Percentiles rank a stretch among this genome's conserved stretches.
Conservation (phyloP, 371 early-diverging fungal species). For the Mortierella sp. region DNA sequence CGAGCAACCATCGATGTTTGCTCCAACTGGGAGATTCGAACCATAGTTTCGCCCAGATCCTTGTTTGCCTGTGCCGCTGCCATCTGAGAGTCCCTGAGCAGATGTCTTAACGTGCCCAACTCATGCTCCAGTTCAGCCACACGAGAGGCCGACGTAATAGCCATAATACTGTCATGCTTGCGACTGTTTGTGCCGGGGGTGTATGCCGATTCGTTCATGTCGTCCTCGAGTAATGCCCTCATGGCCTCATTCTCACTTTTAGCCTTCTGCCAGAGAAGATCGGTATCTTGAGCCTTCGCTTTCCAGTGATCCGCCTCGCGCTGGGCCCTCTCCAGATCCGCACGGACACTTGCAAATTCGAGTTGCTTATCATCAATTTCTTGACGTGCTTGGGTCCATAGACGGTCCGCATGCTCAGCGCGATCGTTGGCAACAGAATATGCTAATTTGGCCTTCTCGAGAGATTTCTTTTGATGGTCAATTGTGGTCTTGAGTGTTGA, state of each 20-base stretch:
- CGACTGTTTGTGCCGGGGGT: slow-evolving; percentile 26
- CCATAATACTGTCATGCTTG: slow-evolving; percentile 48
- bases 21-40: slow-evolving; percentile 68
- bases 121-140: slow-evolving; percentile 63
- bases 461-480: slow-evolving; percentile 54
- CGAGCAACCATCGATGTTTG: slow-evolving; percentile 66
- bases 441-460: slow-evolving; percentile 56
- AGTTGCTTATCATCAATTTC: slow-evolving; percentile 42
- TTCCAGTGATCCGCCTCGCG: slow-evolving; percentile 44
- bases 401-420: slow-evolving; percentile 52
- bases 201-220: slow-evolving; percentile 28
- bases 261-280: slow-evolving; percentile 49
- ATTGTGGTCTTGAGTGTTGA: slow-evolving; percentile 45
- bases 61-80: slow-evolving; percentile 34
- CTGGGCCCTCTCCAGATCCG: slow-evolving; percentile 36
- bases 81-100: slow-evolving; percentile 48
- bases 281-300: slow-evolving; percentile 41
- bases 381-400: slow-evolving; percentile 53
- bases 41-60: slow-evolving; percentile 63
- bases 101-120: slow-evolving; percentile 36
- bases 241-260: slow-evolving; percentile 46
- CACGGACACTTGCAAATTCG: slow-evolving; percentile 26
- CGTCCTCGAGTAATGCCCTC: slow-evolving; percentile 39
- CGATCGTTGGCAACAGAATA: slow-evolving; percentile 53
- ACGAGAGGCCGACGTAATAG: slow-evolving; percentile 47